Evolutionary conservation across 768 basidiomycete genomes (phyloP).

Genomic region (Antrodiella citrinella): DNA sequence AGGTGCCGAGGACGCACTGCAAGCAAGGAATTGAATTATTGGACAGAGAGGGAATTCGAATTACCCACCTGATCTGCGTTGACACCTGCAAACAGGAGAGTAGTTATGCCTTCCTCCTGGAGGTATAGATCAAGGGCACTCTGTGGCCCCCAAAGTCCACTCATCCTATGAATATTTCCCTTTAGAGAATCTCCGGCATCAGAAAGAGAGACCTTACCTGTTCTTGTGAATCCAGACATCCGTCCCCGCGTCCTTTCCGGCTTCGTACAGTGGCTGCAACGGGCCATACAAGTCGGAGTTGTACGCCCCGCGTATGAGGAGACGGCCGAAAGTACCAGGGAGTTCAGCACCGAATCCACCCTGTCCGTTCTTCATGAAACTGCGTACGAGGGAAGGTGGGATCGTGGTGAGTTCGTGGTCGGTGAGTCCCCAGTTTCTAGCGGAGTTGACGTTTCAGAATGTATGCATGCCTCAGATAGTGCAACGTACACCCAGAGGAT

Average conservation of each 20-base stretch:
- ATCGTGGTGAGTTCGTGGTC: conserved; percentile 53
- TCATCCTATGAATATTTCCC: conserved; percentile 41
- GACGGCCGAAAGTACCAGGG: conserved; percentile 43
- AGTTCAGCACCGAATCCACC: conserved; percentile 48
- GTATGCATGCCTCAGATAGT: no score
- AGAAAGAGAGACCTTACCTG: conserved; percentile 29
- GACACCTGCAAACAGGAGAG: conserved; percentile 55
- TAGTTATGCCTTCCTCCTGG: conserved; percentile 53
- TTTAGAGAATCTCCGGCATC: no score
- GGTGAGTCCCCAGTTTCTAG: conserved; percentile 68
- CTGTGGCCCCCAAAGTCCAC: conserved; percentile 59
- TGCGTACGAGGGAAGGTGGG: conserved; percentile 50
- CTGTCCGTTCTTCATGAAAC: conserved; percentile 32
- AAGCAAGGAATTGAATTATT: not conserved
- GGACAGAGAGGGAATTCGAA: not conserved
- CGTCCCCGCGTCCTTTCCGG: conserved; percentile 44
- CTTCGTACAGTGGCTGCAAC: conserved; percentile 44
- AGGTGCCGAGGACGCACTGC: conserved; percentile 58
- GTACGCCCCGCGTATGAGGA: conserved; percentile 48
- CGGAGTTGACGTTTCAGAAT: no score
- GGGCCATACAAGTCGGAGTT: conserved; percentile 61
- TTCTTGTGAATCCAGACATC: conserved; percentile 74
- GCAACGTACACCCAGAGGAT: conserved; percentile 53
- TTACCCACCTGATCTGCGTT: conserved; percentile 55
- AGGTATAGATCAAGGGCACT: conserved; percentile 56